Conservation (phyloP, 768 basidiomycete species). For the Panus rudis region DNA sequence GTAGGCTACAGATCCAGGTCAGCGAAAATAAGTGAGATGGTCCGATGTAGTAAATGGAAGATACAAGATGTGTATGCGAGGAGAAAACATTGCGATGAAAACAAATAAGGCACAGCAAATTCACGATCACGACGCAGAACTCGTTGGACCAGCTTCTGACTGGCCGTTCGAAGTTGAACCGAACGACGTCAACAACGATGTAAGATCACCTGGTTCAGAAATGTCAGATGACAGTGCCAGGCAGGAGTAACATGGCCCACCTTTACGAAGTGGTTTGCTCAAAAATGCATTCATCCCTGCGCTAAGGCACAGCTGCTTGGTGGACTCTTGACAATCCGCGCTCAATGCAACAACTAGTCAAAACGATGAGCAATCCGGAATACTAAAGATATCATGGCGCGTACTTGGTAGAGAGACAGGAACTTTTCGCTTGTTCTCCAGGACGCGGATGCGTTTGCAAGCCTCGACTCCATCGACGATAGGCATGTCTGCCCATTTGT, state of each 20-base stretch:
- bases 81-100: no score
- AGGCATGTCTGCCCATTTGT: conserved; percentile 55
- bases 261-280: conserved; percentile 62
- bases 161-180: conserved; percentile 19
- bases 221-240: neutral
- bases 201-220: conserved; percentile 41
- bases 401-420: conserved; percentile 48
- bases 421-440: conserved; percentile 53
- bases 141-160: conserved; percentile 6
- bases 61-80: no score
- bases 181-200: conserved; percentile 48
- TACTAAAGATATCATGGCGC: conserved; percentile 11
- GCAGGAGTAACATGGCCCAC: no score
- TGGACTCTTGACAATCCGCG: conserved; percentile 72
- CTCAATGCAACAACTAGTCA: conserved; percentile 59
- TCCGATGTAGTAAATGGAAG: no score
- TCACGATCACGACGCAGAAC: neutral
- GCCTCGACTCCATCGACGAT: conserved; percentile 75
- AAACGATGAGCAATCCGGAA: neutral
- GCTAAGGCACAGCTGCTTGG: conserved; percentile 68
- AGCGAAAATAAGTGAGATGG: no score
- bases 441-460: conserved; percentile 50
- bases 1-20: no score
- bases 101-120: neutral
- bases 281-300: conserved; percentile 76